phyloP scores from a whole-genome alignment of 257 asterid species.

The Ballota nigra region DNA sequence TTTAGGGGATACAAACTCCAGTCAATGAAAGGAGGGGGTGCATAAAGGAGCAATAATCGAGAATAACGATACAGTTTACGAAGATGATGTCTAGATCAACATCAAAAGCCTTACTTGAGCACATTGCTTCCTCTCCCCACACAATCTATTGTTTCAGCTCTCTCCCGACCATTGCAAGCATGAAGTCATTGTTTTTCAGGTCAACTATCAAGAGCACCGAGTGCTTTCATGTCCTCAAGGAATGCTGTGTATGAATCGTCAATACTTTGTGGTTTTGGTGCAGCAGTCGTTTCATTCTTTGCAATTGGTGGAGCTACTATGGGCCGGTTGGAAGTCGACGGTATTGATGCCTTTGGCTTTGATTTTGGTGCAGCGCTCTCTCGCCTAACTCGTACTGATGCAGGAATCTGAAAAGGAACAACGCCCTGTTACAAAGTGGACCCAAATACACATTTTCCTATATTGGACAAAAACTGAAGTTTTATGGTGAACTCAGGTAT shows the following conservation, averaged over 20 bases:
- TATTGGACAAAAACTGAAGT: neutral
- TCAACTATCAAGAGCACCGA: slow-evolving; percentile 82
- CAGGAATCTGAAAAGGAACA: slow-evolving; percentile 65
- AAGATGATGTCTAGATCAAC: neutral
- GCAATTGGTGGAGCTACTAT: slow-evolving; percentile 35
- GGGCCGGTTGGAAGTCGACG: slow-evolving; percentile 38
- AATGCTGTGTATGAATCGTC: slow-evolving; percentile 88
- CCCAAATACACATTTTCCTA: neutral
- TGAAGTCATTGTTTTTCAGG: neutral
- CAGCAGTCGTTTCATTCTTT: slow-evolving; percentile 49
- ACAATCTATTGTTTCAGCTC: neutral
- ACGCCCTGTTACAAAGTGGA: neutral
- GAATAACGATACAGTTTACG: neutral
- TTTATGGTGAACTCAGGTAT: neutral
- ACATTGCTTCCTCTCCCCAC: slow-evolving; percentile 7
- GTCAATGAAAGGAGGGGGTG: neutral
- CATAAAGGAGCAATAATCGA: neutral
- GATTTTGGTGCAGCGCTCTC: slow-evolving; percentile 66
- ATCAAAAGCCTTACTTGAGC: slow-evolving; percentile 7
- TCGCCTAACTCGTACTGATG: slow-evolving; percentile 89
- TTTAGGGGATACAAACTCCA: neutral
- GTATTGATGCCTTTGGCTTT: slow-evolving; percentile 54
- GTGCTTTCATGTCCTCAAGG: slow-evolving; percentile 92
- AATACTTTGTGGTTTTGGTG: slow-evolving; percentile 65
- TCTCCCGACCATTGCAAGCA: neutral